These are phyloP conservation scores for Monilinia fructicola DNA, from an alignment of 2,329 filamentous ascomycete genomes.

Conservation along the genomic window DNA sequence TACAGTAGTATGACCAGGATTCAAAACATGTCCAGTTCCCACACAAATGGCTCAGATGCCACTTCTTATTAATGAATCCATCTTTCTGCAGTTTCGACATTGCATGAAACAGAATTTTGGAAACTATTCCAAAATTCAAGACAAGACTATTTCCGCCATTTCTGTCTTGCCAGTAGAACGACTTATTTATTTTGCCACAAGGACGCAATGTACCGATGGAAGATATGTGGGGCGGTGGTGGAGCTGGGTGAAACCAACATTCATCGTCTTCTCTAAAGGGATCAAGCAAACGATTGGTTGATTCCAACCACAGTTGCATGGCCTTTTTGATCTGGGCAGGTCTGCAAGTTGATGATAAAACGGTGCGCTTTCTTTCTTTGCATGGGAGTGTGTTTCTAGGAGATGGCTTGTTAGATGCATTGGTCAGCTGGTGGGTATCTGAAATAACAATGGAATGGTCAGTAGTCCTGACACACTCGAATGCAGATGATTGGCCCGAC, in stretches of 20 bases:
- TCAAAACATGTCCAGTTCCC: constrained; percentile 41
- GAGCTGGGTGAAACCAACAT: constrained; percentile 35
- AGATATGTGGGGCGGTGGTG: constrained; percentile 27
- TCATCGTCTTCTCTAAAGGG: constrained; percentile 29
- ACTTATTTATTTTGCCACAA: constrained; percentile 25
- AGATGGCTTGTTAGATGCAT: neutral
- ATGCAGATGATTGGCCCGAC: neutral
- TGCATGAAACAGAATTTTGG: constrained; percentile 30
- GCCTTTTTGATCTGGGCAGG: constrained; percentile 27
- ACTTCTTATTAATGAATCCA: constrained; percentile 36
- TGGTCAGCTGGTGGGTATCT: neutral
- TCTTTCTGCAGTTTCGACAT: constrained; percentile 36
- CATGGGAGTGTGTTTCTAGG: neutral
- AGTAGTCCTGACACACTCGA: neutral
- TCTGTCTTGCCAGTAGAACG: constrained; percentile 29
- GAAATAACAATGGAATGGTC: neutral
- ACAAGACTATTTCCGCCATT: constrained; percentile 25
- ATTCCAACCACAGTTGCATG: constrained; percentile 30
- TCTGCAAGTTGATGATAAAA: constrained; percentile 25
- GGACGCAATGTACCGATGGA: constrained; percentile 21
- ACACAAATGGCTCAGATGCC: constrained; percentile 40
- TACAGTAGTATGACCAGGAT: constrained; percentile 36
- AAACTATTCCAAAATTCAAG: constrained; percentile 36
- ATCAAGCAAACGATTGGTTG: constrained; percentile 29
- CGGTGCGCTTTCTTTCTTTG: constrained; percentile 20